Evolutionary conservation across 2,329 filamentous ascomycete genomes (phyloP), one percentile per base, ranked within the genome.

Genomic region (Neodidymelliopsis sp.): DNA sequence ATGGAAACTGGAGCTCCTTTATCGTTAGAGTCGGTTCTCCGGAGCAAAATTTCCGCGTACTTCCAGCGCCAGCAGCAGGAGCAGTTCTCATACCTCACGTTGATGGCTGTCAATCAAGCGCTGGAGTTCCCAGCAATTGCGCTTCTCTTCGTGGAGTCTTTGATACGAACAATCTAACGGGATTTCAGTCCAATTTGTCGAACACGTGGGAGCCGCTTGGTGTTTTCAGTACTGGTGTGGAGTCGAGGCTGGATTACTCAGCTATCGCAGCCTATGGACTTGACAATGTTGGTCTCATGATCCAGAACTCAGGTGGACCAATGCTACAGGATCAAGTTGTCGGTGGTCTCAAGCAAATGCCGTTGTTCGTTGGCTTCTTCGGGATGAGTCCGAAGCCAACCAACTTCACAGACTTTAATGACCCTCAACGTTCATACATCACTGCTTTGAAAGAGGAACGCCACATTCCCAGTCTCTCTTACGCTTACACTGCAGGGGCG

Each of bases 321-420:
- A 56, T 45, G 3, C 20, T 59, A 3, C 10, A 28, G 10, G 49
- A 40, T 24, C 50, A 57, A 28, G 41, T 57, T 5, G 35, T 63
- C 18, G 56, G 46, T 4, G 53, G 39, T 6, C 30, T 63, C 11
- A 54, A 50, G 6, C 51, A 56, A 12, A 29, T 45, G 12, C 38
- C 48, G 4, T 38, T 62, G 9, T 63, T 50, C 33, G 41, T 63
- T 15, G 60, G 60, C 3, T 37, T 52, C 22, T 66, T 78, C 24
- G 76, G 76, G 3, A 33, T 79, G 54, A 73, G 75, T 34, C 69
- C 74, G 1, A 75, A 77, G 50, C 72, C 77, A 2, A 74, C 74
- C n/a, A 80, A 80, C 53, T 76, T 78, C 56, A 72, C 61, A 66
- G 81, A 45, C 75, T 79, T 65, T 72, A 35, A 55, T 4, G 37